A percentile compares a stretch with the other conserved stretches of the same genome.
These are phyloP conservation scores for Torulaspora indica DNA, from an alignment of 805 yeast genomes.

Conservation along the genomic window DNA sequence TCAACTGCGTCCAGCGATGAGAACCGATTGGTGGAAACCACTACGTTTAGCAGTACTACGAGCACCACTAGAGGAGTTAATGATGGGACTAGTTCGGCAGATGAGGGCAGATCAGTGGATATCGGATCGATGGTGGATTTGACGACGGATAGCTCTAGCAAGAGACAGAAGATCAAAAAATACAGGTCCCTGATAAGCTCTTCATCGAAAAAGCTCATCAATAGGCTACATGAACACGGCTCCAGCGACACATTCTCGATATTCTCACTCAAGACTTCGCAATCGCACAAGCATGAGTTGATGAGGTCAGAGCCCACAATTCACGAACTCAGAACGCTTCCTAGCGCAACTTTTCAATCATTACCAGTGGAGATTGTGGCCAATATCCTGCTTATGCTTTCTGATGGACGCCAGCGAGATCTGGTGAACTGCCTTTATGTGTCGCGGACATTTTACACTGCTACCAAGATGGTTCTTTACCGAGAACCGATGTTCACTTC, in stretches of 20 bases:
- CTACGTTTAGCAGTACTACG: conserved; percentile 6
- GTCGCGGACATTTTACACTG: conserved; percentile 45
- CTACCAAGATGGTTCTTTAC: conserved; percentile 55
- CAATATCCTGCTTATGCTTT: conserved; percentile 22
- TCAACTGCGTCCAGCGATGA: conserved; percentile 5
- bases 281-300: conserved; percentile 17
- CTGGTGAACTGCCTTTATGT: conserved; percentile 48
- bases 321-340: conserved; percentile 10
- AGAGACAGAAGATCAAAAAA: conserved; percentile 21
- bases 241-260: conserved; percentile 31
- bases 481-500: conserved; percentile 53
- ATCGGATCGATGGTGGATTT: conserved; percentile 2
- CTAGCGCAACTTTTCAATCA: conserved; percentile 24
- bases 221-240: conserved; percentile 33
- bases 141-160: conserved; percentile 13
- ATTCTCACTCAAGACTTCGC: conserved; percentile 28
- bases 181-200: conserved; percentile 26
- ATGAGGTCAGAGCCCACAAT: conserved; percentile 6
- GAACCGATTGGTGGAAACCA: conserved; percentile 4
- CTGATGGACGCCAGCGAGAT: conserved; percentile 24
- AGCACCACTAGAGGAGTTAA: conserved; percentile 1
- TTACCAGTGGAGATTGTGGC: conserved; percentile 36
- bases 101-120: conserved; percentile 8
- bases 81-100: conserved; percentile 5
- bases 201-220: conserved; percentile 31